These are phyloP conservation scores for Oenanthe javanica DNA, from an alignment of 140 eudicot genomes.

Conservation along the genomic window DNA sequence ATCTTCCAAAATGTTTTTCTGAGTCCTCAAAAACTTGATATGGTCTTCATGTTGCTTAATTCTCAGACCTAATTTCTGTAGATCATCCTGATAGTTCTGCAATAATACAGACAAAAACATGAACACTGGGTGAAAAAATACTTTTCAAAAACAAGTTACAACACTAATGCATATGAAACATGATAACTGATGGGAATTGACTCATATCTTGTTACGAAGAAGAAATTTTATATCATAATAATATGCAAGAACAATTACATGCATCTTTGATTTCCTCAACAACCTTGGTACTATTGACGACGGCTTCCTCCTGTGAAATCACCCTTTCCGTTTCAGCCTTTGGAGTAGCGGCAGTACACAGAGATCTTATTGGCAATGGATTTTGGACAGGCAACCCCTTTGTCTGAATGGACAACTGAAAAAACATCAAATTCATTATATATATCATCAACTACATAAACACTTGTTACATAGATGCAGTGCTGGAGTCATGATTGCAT, in stretches of 20 bases:
- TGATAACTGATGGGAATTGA: not conserved
- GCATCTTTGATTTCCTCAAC: not conserved
- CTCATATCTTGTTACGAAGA: not conserved
- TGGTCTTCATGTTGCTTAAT: conserved; percentile 67
- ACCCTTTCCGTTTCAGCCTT: not conserved
- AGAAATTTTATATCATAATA: not conserved
- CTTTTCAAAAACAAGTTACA: not conserved
- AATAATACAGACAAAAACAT: not conserved
- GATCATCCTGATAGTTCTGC: conserved; percentile 61
- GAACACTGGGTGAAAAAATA: not conserved
- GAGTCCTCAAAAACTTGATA: conserved; percentile 38
- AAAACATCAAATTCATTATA: not conserved
- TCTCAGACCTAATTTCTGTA: conserved; percentile 45
- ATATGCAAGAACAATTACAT: not conserved
- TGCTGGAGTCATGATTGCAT: not conserved
- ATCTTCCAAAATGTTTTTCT: conserved; percentile 46
- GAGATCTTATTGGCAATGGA: not conserved
- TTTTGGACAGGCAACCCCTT: not conserved
- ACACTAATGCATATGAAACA: not conserved
- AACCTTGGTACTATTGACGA: conserved; percentile 5
- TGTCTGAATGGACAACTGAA: not conserved
- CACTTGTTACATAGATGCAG: not conserved
- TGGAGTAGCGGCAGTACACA: not conserved
- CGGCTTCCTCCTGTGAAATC: not conserved
- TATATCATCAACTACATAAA: not conserved